These are phyloP conservation scores for Elaeis guineensis DNA, from an alignment of 176 grass and related monocot genomes.

Conservation along the genomic window DNA sequence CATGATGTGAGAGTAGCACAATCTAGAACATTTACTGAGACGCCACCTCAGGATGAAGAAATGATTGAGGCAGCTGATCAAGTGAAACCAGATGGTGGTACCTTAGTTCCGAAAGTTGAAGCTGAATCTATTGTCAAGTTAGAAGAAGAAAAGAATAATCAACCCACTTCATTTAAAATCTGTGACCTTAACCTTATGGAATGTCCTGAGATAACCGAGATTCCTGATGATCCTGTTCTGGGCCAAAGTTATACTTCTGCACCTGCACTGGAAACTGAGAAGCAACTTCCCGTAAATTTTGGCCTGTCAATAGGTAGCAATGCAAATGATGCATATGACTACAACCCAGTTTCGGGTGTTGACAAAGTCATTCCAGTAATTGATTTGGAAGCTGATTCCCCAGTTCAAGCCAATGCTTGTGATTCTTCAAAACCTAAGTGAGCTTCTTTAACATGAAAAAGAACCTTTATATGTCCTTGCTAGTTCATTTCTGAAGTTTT, in stretches of 20 bases:
- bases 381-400: slow-evolving; percentile 74
- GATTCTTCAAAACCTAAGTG: slow-evolving; percentile 61
- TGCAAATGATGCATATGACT: slow-evolving; percentile 12
- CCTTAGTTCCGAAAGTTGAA: slow-evolving; percentile 32
- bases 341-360: slow-evolving; percentile 32
- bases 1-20: slow-evolving; percentile 32
- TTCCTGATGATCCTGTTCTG: slow-evolving; percentile 42
- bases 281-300: slow-evolving; percentile 38
- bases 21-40: slow-evolving; percentile 32
- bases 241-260: slow-evolving; percentile 24
- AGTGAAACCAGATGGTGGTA: slow-evolving; percentile 29
- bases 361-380: slow-evolving; percentile 62
- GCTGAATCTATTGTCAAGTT: slow-evolving; percentile 20
- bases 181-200: slow-evolving; percentile 79
- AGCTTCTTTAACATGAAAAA: slow-evolving; percentile 23
- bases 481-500: slow-evolving; percentile 14
- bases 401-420: slow-evolving; percentile 34
- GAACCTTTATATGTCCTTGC: neutral
- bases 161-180: slow-evolving; percentile 72
- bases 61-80: slow-evolving; percentile 42
- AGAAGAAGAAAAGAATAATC: slow-evolving; percentile 48
- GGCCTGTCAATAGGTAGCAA: slow-evolving; percentile 26
- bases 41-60: slow-evolving; percentile 36
- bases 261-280: slow-evolving; percentile 26
- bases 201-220: slow-evolving; percentile 61